Percentiles rank a stretch among this genome's conserved stretches.
phyloP scores from a whole-genome alignment of 345 rosid species.

The Microthlaspi erraticum region DNA sequence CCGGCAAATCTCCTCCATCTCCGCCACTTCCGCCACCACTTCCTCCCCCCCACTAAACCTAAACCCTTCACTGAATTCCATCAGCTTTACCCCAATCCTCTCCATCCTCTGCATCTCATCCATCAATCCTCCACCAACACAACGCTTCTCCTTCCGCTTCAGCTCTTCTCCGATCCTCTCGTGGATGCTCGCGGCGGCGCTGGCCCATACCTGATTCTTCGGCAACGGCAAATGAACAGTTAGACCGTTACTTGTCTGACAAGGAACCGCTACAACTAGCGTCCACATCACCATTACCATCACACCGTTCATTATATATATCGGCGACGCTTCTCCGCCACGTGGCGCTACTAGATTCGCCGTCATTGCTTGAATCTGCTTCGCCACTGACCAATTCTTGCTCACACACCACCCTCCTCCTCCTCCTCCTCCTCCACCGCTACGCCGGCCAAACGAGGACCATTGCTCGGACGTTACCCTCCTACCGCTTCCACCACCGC shows the following conservation, averaged over 20 bases:
- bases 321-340: slow-evolving; percentile 63
- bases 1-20: slow-evolving; percentile 71
- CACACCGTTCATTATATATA: slow-evolving; percentile 66
- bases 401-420: slow-evolving; percentile 54
- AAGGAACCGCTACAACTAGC: slow-evolving; percentile 81
- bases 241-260: slow-evolving; percentile 78
- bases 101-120: slow-evolving; percentile 89
- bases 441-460: slow-evolving; percentile 75
- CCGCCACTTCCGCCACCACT: slow-evolving; percentile 58
- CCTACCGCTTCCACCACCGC: slow-evolving; percentile 31
- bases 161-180: slow-evolving; percentile 89
- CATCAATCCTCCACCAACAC: slow-evolving; percentile 60
- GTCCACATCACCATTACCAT: slow-evolving; percentile 76
- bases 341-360: slow-evolving; percentile 73
- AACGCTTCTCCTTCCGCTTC: slow-evolving; percentile 84
- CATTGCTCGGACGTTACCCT: slow-evolving; percentile 56
- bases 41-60: slow-evolving; percentile 66
- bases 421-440: slow-evolving; percentile 52
- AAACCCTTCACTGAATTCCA: slow-evolving; percentile 71
- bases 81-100: slow-evolving; percentile 59
- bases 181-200: slow-evolving; percentile 55
- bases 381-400: slow-evolving; percentile 91
- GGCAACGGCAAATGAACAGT: slow-evolving; percentile 65
- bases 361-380: slow-evolving; percentile 87
- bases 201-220: slow-evolving; percentile 74